A percentile compares a stretch with the other conserved stretches of the same genome.
Conservation (phyloP, 495 filamentous ascomycete species). For the Sporormia fimetaria region DNA sequence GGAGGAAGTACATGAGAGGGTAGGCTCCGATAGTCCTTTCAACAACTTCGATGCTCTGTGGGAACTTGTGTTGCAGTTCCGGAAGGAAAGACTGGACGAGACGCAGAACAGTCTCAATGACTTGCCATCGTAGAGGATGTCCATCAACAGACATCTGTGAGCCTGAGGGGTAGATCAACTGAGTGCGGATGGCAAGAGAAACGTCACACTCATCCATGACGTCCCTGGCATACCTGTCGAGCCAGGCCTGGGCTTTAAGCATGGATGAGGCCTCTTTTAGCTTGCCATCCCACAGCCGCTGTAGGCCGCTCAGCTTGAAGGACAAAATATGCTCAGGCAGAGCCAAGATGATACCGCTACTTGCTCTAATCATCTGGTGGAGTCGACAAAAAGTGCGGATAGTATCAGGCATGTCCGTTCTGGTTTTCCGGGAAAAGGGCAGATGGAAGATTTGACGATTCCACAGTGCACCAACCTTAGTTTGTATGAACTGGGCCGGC, state of each 20-base stretch:
- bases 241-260: constrained; percentile 39
- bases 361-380: constrained; percentile 15
- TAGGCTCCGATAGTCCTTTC: constrained; percentile 27
- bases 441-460: constrained; percentile 38
- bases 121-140: constrained; percentile 40
- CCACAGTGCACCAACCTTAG: constrained; percentile 39
- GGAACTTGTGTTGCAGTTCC: constrained; percentile 31
- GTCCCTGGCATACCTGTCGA: constrained; percentile 38
- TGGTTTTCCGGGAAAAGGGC: constrained; percentile 42
- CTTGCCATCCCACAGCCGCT: constrained; percentile 35
- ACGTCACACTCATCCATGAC: constrained; percentile 49
- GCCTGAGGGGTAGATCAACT: constrained; percentile 40
- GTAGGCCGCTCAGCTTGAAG: constrained; percentile 41
- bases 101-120: constrained; percentile 34
- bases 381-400: constrained; percentile 32
- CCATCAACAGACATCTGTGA: constrained; percentile 40
- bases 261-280: constrained; percentile 34
- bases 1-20: constrained; percentile 37
- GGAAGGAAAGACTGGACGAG: constrained; percentile 32
- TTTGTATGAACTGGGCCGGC: constrained; percentile 40
- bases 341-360: constrained; percentile 37
- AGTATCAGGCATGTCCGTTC: constrained; percentile 24
- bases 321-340: constrained; percentile 44
- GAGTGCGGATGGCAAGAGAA: constrained; percentile 36
- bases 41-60: constrained; percentile 37